phyloP scores from a whole-genome alignment of 306 rosid genomes.

The Vigna unguiculata region DNA sequence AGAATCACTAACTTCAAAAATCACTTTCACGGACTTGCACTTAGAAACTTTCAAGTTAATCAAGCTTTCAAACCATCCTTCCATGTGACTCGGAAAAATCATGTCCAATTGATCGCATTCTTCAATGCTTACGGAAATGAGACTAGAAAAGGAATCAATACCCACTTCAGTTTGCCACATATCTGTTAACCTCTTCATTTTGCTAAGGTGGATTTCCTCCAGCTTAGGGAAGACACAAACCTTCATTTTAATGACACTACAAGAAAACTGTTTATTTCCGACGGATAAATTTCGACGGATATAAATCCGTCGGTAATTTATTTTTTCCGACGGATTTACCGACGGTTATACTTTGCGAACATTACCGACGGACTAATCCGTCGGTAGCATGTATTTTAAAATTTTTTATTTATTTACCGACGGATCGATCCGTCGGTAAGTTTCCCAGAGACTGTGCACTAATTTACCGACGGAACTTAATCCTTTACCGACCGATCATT shows the following conservation, averaged over 20 bases:
- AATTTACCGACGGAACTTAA: too few relatives aligned
- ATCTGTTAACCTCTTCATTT: slow-evolving; percentile 6
- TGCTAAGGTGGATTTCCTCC: neutral
- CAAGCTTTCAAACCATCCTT: neutral
- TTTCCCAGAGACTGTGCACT: too few relatives aligned
- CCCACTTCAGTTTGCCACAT: slow-evolving; percentile 21
- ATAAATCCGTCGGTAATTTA: too few relatives aligned
- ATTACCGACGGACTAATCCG: too few relatives aligned
- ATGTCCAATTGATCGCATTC: neutral
- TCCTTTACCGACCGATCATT: too few relatives aligned
- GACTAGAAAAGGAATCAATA: slow-evolving; percentile 1
- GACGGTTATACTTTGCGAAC: too few relatives aligned
- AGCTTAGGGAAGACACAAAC: slow-evolving; percentile 28
- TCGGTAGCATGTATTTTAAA: too few relatives aligned
- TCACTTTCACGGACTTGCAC: slow-evolving; percentile 20
- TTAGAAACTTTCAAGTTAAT: neutral
- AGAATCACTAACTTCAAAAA: slow-evolving; percentile 19
- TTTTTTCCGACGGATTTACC: too few relatives aligned
- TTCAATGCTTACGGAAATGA: neutral
- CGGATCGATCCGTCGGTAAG: too few relatives aligned
- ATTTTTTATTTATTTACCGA: too few relatives aligned
- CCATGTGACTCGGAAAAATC: slow-evolving; percentile 27
- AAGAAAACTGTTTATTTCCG: too few relatives aligned
- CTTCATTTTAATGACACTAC: neutral
- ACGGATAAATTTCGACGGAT: too few relatives aligned